Evolutionary conservation across 2,329 filamentous ascomycete species (phyloP).

Genomic region (Phyllosticta citribraziliensis): DNA sequence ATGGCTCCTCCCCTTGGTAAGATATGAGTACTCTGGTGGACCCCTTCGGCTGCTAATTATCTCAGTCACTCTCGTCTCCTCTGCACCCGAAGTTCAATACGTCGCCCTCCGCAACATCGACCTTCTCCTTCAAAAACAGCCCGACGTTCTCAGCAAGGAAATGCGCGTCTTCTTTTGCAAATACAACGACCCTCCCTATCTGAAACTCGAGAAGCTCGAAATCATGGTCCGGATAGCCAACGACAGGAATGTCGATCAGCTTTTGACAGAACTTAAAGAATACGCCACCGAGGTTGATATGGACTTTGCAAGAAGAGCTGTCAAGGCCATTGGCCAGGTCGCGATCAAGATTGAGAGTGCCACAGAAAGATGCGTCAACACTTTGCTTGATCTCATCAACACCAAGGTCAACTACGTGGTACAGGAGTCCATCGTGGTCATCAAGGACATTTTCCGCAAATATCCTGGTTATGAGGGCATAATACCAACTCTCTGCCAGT

Average conservation of each 20-base stretch:
- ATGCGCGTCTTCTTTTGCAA: constrained; percentile 99
- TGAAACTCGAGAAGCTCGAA: constrained; percentile 95
- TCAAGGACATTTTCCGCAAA: constrained; percentile 96
- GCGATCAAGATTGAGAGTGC: constrained; percentile 97
- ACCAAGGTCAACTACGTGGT: constrained; percentile 99
- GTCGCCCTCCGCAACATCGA: constrained; percentile 95
- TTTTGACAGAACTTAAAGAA: constrained; percentile 89
- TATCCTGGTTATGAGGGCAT: constrained; percentile 98
- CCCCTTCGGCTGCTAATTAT: constrained; percentile 16
- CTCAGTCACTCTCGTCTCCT: constrained; percentile 86
- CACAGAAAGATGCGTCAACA: constrained; percentile 91
- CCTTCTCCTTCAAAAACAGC: constrained; percentile 86
- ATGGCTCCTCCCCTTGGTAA: constrained; percentile 91
- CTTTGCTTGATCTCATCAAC: constrained; percentile 84
- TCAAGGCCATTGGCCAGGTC: constrained; percentile 94
- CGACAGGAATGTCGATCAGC: constrained; percentile 89
- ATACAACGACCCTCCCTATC: constrained; percentile 96
- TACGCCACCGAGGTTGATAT: constrained; percentile 98
- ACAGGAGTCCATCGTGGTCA: constrained; percentile 96
- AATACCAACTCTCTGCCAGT: constrained; percentile 89
- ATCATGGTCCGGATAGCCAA: constrained; percentile 99
- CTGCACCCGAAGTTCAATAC: constrained; percentile 93
- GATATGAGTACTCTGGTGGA: constrained; percentile 19
- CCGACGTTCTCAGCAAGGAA: constrained; percentile 94
- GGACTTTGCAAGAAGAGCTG: constrained; percentile 91